Evolutionary conservation across 306 rosid species (phyloP), one percentile per base, ranked within the genome.

Genomic region (Prunus mongolica): DNA sequence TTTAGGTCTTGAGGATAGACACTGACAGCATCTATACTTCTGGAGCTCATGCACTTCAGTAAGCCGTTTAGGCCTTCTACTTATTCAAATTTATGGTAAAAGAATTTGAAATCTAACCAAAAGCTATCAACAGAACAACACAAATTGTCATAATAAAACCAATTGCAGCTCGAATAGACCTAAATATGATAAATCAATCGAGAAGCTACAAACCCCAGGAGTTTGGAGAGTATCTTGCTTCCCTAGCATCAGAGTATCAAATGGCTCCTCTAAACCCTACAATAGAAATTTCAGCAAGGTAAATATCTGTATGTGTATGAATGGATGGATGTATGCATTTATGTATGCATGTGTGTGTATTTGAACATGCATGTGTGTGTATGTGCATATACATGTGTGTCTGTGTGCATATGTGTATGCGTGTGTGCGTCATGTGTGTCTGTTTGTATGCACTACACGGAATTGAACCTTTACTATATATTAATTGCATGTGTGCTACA

Each of bases 241-340:
- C 62, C 85, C 89, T 4, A 79, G 72, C 75, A 82, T 78, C 83
- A 85, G 84, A 63, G 80, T 77, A 75, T 89, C 97, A 38, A 90
- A 84, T 67, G 87, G 89, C 79, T 91, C 97, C 79, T 88, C 90
- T 65, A 85, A 67, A 81, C 79, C 87, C 98, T 93, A 82, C 50
- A 84, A 72, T 28, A 77, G 38, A 72, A 47, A 52, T 62, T 75
- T 54, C 27, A 74, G 45, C 69, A 67, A 71, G 30, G 32, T 57
- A n/a, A 51, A 54, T n/a, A n/a, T 28, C 12, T 28, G 2, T 5
- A 30, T 19, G 11, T 4, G 18, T 9, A 15, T 9, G 20, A 12
- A 51, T 51, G 44, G 6, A 56, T 15, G 55, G 52, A 25, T 57
- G 41, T 18, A 27, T 6, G 12, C 8, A 54, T 58, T 11, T 10